Conservation (phyloP, 2,329 filamentous ascomycete genomes). For the Calonectria leucothoes region DNA sequence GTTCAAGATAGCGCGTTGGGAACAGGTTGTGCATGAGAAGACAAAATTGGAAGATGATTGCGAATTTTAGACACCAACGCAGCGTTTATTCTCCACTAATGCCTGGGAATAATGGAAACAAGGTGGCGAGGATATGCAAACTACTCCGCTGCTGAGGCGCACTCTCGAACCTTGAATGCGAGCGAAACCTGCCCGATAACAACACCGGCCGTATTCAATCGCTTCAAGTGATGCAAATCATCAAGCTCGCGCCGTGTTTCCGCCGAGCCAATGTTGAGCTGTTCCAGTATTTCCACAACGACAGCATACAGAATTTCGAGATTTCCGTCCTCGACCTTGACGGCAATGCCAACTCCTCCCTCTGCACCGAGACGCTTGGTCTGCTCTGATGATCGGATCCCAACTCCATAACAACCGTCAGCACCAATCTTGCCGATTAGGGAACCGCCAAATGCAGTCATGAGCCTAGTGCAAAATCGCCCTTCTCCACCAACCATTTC, state of each 20-base stretch:
- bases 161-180: constrained; percentile 27
- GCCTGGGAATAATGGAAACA: too few relatives aligned
- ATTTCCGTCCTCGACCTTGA: constrained; percentile 63
- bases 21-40: too few relatives aligned
- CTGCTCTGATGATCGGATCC: constrained; percentile 50
- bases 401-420: constrained; percentile 61
- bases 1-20: too few relatives aligned
- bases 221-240: constrained; percentile 46
- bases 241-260: constrained; percentile 45
- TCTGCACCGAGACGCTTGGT: constrained; percentile 50
- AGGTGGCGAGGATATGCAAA: too few relatives aligned
- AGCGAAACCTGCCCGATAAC: constrained; percentile 46
- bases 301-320: constrained; percentile 56
- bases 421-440: constrained; percentile 61
- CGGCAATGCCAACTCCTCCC: constrained; percentile 55
- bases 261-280: constrained; percentile 50
- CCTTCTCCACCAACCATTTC: constrained; percentile 58
- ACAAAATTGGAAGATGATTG: neutral
- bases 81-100: too few relatives aligned
- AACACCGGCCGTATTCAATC: constrained; percentile 53
- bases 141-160: too few relatives aligned
- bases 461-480: constrained; percentile 60
- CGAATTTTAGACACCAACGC: neutral
- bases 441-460: constrained; percentile 50
- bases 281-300: constrained; percentile 56